A percentile compares a stretch with the other conserved stretches of the same genome.
These are phyloP conservation scores for Solanum appendiculatum DNA, from an alignment of 257 asterid species.

Conservation along the genomic window DNA sequence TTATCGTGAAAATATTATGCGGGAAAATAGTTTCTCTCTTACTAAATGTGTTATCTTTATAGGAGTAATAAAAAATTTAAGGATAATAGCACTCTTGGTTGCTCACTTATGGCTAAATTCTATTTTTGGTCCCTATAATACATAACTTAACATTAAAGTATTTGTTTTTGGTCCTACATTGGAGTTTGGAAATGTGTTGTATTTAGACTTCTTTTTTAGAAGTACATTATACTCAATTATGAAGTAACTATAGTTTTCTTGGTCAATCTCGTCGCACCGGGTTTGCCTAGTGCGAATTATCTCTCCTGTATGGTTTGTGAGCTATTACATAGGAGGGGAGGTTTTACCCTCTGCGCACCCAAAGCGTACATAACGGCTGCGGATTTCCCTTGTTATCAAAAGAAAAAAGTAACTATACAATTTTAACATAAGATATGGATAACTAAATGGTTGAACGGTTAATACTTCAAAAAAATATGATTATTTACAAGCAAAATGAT, in stretches of 20 bases:
- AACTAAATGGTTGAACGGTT: background rate
- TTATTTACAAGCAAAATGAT: background rate
- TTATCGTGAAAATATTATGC: background rate
- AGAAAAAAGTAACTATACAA: background rate
- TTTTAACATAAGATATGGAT: background rate
- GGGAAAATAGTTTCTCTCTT: background rate
- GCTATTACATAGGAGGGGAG: too few species aligned
- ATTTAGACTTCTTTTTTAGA: background rate
- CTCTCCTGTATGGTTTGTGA: too few species aligned
- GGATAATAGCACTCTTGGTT: background rate
- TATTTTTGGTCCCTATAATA: background rate
- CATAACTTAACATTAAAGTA: background rate
- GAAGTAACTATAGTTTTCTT: background rate
- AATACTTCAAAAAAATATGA: background rate
- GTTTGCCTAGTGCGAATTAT: too few species aligned
- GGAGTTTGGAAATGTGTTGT: background rate
- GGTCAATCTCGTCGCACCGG: too few species aligned
- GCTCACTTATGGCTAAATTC: background rate
- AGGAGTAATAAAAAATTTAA: background rate
- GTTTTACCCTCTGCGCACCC: too few species aligned
- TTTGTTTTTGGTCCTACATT: background rate
- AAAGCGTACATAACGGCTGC: too few species aligned
- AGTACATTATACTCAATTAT: background rate
- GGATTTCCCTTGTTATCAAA: too few species aligned
- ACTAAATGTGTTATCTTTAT: background rate